These are phyloP conservation scores for Heterobasidion annosum DNA, from an alignment of 1,284 basidiomycete genomes.

Conservation along the genomic window DNA sequence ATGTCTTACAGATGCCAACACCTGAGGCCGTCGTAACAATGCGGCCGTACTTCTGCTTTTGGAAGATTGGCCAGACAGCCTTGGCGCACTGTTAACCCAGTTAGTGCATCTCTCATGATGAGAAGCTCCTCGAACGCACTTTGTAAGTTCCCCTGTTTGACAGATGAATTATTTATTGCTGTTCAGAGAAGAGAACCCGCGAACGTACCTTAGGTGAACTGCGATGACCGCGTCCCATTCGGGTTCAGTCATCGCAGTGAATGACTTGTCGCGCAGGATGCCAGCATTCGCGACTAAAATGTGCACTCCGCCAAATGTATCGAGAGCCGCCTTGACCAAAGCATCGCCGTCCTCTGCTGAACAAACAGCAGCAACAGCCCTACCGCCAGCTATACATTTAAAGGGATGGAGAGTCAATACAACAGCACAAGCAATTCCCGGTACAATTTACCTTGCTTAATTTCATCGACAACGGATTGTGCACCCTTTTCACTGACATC, in stretches of 20 bases:
- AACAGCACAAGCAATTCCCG: background rate
- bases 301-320: slow-evolving; percentile 87
- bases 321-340: slow-evolving; percentile 83
- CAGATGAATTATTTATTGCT: background rate
- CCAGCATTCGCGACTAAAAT: slow-evolving; percentile 93
- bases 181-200: slow-evolving; percentile 5
- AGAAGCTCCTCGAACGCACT: background rate
- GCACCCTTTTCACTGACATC: slow-evolving; percentile 88
- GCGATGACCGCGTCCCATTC: slow-evolving; percentile 94
- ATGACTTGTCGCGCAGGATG: slow-evolving; percentile 88
- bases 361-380: slow-evolving; percentile 77
- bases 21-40: slow-evolving; percentile 92
- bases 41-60: slow-evolving; percentile 94
- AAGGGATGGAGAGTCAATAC: background rate
- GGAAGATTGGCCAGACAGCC: slow-evolving; percentile 96
- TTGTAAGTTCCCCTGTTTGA: slow-evolving; percentile 55
- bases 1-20: slow-evolving; percentile 77
- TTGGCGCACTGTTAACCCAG: slow-evolving; percentile 62
- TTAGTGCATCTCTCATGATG: background rate
- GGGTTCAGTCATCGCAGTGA: slow-evolving; percentile 81
- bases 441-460: slow-evolving; percentile 56
- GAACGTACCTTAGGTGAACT: slow-evolving; percentile 70
- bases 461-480: slow-evolving; percentile 79
- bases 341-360: slow-evolving; percentile 90
- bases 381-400: slow-evolving; percentile 65